Base-by-base conservation (phyloP, 208 protist genomes). In the Leishmania braziliensis region DNA sequence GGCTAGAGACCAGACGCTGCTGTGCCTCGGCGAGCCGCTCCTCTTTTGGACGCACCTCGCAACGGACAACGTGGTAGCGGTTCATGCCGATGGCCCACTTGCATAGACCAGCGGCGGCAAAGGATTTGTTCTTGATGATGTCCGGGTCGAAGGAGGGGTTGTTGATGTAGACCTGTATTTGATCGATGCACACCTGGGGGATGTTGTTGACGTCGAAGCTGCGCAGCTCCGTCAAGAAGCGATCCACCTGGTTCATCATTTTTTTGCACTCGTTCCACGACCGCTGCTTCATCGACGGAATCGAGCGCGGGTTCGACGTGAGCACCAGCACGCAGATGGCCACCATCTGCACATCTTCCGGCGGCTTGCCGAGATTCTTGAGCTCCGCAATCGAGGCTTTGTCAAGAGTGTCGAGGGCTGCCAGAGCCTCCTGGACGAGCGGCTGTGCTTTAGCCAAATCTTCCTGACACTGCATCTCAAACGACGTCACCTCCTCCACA, bases 401-500 rank as follows among this genome's bases (percentile, higher is more conserved):
- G 87, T 99, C 98, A n/a, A 99, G 90, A 26, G 97, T 99, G 87
- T 99, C 94, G 50, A 99, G 93, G 5, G 99, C 99, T 1, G 93
- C 96, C 29, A 99, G 87, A 3, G 99, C 99, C 79, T 98, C 95
- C 80, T 97, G 89, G 26, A 99, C 95, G 20, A 98, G 87, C 26
- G 99, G 99, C 88, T 98, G 90, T 8, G 98, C 99, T 79, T 97
- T 96, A 16, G 90, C 95, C 14, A 98, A 85, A 86, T 98, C 96
- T 77, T 94, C 92, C 77, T 91, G 85, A 78, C 97, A 98, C 82
- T 97, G 89, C 63, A 82, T 88, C 86, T 98, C 92, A 78, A 98
- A 95, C 12, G 81, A 90, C 6, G 88, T 91, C 56, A 99, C 98
- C 75, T 99, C 97, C 18, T 89, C 90, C 48, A 99, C 98, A 78